Conservation (phyloP, 192 early-diverging fungal genomes). For the Kickxella alabastrina region DNA sequence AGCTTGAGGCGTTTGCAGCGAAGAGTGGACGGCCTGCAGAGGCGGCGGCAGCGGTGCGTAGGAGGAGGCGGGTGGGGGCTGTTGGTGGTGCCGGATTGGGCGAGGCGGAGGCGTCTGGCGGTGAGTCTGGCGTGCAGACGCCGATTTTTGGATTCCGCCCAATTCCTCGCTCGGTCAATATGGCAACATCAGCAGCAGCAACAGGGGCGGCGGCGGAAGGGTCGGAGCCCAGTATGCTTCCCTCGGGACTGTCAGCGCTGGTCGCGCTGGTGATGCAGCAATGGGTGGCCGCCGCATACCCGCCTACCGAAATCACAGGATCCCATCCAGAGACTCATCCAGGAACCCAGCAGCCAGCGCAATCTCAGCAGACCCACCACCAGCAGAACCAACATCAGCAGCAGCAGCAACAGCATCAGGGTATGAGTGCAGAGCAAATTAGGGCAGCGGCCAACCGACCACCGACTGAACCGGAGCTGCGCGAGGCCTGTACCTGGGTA, state of each 20-base stretch:
- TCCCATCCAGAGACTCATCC: constrained; percentile 2
- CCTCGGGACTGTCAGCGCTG: constrained; percentile 28
- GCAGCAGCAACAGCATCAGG: constrained; percentile 10
- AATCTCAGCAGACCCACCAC: too few species aligned
- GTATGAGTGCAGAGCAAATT: not conserved
- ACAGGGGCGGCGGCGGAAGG: not conserved
- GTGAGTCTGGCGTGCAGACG: constrained; percentile 41
- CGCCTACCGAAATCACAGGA: constrained; percentile 3
- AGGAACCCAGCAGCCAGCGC: too few species aligned
- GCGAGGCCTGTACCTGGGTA: constrained; percentile 53
- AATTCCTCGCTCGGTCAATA: constrained; percentile 3
- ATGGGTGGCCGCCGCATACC: constrained; percentile 34
- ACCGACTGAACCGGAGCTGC: constrained; percentile 50
- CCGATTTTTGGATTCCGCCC: constrained; percentile 30
- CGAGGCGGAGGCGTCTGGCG: constrained; percentile 11
- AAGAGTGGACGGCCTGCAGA: not conserved
- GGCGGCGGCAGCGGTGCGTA: not conserved
- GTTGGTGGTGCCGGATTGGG: not conserved
- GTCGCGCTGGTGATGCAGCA: constrained; percentile 45
- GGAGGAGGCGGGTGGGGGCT: constrained; percentile 1
- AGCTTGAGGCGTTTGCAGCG: constrained; percentile 23
- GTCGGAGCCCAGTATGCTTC: constrained; percentile 40
- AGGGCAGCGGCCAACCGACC: constrained; percentile 9
- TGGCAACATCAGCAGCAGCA: not conserved
- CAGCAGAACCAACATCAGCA: too few species aligned